Percentiles rank a stretch among this genome's conserved stretches.
Conservation (phyloP, 306 rosid species). For the Prunus armeniaca region DNA sequence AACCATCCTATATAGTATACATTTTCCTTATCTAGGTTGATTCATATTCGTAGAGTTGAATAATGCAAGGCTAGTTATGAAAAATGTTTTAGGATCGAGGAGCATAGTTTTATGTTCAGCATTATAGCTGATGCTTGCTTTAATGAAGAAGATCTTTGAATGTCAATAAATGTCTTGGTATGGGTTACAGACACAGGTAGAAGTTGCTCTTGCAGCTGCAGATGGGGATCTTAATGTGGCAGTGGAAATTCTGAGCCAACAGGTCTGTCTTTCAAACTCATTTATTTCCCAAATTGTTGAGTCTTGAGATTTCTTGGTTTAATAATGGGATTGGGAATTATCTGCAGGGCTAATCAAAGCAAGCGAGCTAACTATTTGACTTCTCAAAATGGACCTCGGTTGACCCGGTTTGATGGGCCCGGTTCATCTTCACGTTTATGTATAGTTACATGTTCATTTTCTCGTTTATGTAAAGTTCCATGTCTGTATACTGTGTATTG, state of each 20-base stretch:
- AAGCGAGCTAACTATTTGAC: background rate
- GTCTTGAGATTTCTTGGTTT: background rate
- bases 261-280: conserved; percentile 39
- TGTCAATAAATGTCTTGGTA: conserved; percentile 19
- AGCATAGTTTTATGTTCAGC: background rate
- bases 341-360: conserved; percentile 44
- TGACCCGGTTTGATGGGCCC: background rate
- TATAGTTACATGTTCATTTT: background rate
- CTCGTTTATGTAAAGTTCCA: background rate
- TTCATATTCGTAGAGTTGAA: background rate
- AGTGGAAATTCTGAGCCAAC: conserved; percentile 97
- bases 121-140: background rate
- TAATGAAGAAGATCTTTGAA: background rate
- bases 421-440: background rate
- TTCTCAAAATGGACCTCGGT: background rate
- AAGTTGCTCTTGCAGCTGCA: conserved; percentile 97
- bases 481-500: background rate
- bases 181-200: conserved; percentile 87
- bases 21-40: background rate
- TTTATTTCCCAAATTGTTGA: background rate
- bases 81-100: background rate
- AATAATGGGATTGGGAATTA: conserved; percentile 12
- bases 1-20: background rate
- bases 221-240: conserved; percentile 91
- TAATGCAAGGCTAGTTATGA: background rate